Evolutionary conservation across 805 yeast genomes (phyloP).

Genomic region (Wickerhamiella shivajii): DNA sequence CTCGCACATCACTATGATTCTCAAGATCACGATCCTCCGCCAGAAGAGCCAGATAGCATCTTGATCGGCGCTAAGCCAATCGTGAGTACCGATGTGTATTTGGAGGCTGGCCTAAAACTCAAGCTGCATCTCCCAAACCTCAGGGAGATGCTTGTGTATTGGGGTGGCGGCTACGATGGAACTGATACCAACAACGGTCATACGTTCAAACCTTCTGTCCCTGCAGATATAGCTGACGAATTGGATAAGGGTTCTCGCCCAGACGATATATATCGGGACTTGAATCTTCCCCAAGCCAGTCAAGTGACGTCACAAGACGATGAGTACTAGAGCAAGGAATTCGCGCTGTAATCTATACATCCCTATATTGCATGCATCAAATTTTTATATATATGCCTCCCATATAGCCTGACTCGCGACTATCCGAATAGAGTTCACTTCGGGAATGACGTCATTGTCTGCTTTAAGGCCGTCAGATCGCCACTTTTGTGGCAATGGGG

Average conservation of each 20-base stretch:
- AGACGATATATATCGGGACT: conserved; percentile 1
- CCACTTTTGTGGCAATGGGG: too few species aligned
- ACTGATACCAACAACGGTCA: conserved; percentile 25
- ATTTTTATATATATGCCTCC: too few species aligned
- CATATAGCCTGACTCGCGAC: too few species aligned
- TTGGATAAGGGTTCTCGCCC: conserved; percentile 8
- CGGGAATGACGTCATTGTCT: too few species aligned
- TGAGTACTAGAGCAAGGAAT: background rate
- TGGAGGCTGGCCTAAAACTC: conserved; percentile 24
- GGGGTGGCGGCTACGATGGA: conserved; percentile 67
- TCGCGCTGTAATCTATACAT: too few species aligned
- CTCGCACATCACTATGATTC: conserved; percentile 21
- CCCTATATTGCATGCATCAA: too few species aligned
- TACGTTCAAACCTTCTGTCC: conserved; percentile 14
- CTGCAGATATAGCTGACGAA: conserved; percentile 13
- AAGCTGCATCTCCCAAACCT: conserved; percentile 58
- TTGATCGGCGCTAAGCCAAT: conserved; percentile 10
- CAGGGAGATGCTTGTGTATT: conserved; percentile 54
- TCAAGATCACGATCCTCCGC: conserved; percentile 10
- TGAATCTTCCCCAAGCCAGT: conserved; percentile 3
- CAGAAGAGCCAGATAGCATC: conserved; percentile 6
- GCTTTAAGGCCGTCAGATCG: too few species aligned
- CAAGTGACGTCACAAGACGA: background rate
- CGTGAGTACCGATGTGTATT: conserved; percentile 16
- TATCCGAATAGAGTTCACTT: too few species aligned